Percentiles rank a stretch among this genome's conserved stretches.
Evolutionary conservation across 2,329 filamentous ascomycete genomes (phyloP).

Genomic region (Myriosclerotinia duriaeana): DNA sequence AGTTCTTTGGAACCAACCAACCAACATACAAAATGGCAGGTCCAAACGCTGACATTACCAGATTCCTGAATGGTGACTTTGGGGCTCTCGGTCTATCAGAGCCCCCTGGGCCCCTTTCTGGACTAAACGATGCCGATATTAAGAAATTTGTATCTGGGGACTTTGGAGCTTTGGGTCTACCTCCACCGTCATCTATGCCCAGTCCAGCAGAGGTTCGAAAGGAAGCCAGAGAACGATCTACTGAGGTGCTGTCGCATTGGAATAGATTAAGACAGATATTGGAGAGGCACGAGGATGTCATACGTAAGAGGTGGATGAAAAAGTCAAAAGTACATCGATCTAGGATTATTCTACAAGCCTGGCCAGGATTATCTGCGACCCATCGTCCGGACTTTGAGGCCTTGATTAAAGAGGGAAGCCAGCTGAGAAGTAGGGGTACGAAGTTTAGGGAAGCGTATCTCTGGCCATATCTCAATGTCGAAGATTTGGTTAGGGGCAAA

Average conservation of each 20-base stretch:
- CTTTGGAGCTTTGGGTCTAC: neutral
- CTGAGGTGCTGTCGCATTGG: conserved; percentile 24
- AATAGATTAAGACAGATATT: conserved; percentile 43
- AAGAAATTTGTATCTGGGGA: neutral
- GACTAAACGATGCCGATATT: neutral
- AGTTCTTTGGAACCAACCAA: neutral
- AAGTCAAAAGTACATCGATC: conserved; percentile 48
- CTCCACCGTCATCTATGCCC: conserved; percentile 9
- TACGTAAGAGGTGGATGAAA: conserved; percentile 58
- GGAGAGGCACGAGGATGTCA: conserved; percentile 50
- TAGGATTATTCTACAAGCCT: conserved; percentile 48
- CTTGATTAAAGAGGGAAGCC: conserved; percentile 34
- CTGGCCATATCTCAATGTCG: conserved; percentile 58
- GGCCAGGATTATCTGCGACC: conserved; percentile 50
- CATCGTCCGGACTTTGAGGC: conserved; percentile 53
- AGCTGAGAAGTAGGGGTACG: conserved; percentile 29
- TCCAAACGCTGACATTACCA: neutral
- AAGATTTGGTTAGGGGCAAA: conserved; percentile 51
- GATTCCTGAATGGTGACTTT: neutral
- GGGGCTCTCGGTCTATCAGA: neutral
- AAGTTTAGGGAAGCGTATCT: conserved; percentile 44
- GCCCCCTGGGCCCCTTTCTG: too few relatives aligned
- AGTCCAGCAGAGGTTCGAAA: conserved; percentile 19
- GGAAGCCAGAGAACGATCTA: conserved; percentile 25
- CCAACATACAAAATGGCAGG: neutral